Conservation (phyloP, 202 grass and related monocot genomes). For the Schoenoplectus tabernaemontani region DNA sequence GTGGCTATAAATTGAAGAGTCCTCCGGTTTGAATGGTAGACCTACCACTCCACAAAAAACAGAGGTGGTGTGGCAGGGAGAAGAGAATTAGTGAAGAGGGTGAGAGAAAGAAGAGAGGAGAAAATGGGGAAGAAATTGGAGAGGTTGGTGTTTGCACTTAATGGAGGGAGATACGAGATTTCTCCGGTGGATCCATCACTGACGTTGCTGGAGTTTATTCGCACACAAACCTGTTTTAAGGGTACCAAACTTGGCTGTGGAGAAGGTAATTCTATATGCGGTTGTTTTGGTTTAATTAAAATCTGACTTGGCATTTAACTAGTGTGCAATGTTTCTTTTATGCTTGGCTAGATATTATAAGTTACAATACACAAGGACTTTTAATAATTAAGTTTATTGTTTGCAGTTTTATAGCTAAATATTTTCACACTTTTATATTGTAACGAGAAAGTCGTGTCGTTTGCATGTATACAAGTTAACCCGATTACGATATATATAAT, state of each 20-base stretch:
- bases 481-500: too few species aligned
- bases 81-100: neutral
- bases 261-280: slow-evolving; percentile 29
- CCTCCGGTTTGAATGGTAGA: too few species aligned
- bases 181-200: slow-evolving; percentile 37
- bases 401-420: too few species aligned
- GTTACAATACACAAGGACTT: too few species aligned
- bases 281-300: neutral
- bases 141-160: slow-evolving; percentile 47
- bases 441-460: too few species aligned
- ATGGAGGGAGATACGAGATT: slow-evolving; percentile 42
- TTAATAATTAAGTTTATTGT: too few species aligned
- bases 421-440: too few species aligned
- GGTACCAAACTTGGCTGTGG: slow-evolving; percentile 78
- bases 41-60: neutral
- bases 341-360: too few species aligned
- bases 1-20: too few species aligned
- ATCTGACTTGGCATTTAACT: too few species aligned
- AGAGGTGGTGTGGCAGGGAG: neutral
- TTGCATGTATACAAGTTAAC: too few species aligned
- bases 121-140: slow-evolving; percentile 4
- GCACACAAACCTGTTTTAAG: slow-evolving; percentile 35
- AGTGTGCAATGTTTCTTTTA: too few species aligned
- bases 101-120: neutral
- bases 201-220: slow-evolving; percentile 68